Percentiles rank a stretch among this genome's conserved stretches.
Conservation (phyloP, 2,329 filamentous ascomycete species). For the Phaeosphaeriaceae sp. region DNA sequence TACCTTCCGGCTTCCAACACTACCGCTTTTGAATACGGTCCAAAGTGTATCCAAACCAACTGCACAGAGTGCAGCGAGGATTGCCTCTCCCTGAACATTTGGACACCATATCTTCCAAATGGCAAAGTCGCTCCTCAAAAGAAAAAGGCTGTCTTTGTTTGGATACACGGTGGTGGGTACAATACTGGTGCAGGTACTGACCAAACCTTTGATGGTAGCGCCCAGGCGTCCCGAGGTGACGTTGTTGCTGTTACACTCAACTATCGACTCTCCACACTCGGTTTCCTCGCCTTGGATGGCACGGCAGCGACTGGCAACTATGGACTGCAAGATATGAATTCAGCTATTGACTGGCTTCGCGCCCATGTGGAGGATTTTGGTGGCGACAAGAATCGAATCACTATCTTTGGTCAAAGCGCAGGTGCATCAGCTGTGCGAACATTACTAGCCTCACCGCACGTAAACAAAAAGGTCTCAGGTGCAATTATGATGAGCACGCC, state of each 20-base stretch:
- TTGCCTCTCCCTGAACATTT: constrained; percentile 53
- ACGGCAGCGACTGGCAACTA: constrained; percentile 58
- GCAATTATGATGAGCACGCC: constrained; percentile 51
- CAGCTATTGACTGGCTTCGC: constrained; percentile 58
- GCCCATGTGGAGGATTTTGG: constrained; percentile 48
- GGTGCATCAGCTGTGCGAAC: constrained; percentile 52
- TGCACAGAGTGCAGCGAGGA: constrained; percentile 48
- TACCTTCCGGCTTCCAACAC: constrained; percentile 49
- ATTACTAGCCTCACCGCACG: constrained; percentile 57
- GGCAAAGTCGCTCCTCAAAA: constrained; percentile 13
- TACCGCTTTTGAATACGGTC: constrained; percentile 42
- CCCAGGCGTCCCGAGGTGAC: constrained; percentile 55
- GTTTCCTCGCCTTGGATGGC: constrained; percentile 47
- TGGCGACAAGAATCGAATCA: constrained; percentile 45
- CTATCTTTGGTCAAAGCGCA: constrained; percentile 48
- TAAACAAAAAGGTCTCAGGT: constrained; percentile 55
- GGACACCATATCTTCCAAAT: constrained; percentile 49
- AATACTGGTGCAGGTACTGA: constrained; percentile 52
- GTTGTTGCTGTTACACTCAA: constrained; percentile 54
- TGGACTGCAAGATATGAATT: constrained; percentile 58
- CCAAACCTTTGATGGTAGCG: constrained; percentile 55
- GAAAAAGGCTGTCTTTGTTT: constrained; percentile 56
- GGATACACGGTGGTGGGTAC: constrained; percentile 55
- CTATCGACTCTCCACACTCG: constrained; percentile 49
- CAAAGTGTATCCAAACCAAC: constrained; percentile 51